Percentiles rank a stretch among this genome's conserved stretches.
Evolutionary conservation across 257 asterid species (phyloP).

Genomic region (Nicotiana otophora): DNA sequence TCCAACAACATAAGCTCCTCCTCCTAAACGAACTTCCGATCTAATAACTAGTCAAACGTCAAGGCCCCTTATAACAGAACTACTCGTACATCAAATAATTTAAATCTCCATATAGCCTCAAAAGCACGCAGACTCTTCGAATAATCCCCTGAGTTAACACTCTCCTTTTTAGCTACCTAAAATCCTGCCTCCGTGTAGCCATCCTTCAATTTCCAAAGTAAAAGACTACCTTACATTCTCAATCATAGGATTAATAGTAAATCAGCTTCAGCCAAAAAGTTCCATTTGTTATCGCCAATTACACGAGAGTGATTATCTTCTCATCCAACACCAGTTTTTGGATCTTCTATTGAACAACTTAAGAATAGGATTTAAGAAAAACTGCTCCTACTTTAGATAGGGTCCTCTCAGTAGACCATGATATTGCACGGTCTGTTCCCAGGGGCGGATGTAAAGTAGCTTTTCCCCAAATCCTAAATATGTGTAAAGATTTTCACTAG

Average conservation of each 20-base stretch:
- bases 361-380: not conserved
- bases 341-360: not conserved
- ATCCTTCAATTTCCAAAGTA: constrained; percentile 5
- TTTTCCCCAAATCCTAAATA: too few species aligned
- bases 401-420: not conserved
- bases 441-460: too few species aligned
- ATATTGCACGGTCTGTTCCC: not conserved
- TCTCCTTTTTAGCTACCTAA: not conserved
- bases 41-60: not conserved
- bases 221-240: not conserved
- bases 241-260: not conserved
- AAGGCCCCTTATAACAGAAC: not conserved
- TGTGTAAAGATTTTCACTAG: too few species aligned
- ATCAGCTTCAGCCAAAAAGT: constrained; percentile 7
- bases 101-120: not conserved
- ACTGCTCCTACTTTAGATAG: not conserved
- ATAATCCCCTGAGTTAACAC: not conserved
- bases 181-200: not conserved
- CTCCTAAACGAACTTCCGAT: not conserved
- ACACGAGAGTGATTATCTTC: not conserved
- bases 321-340: not conserved
- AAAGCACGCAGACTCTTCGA: not conserved
- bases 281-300: not conserved
- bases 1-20: not conserved
- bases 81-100: not conserved